Conservation (phyloP, 2,329 filamentous ascomycete species). For the Coniella vitis region DNA sequence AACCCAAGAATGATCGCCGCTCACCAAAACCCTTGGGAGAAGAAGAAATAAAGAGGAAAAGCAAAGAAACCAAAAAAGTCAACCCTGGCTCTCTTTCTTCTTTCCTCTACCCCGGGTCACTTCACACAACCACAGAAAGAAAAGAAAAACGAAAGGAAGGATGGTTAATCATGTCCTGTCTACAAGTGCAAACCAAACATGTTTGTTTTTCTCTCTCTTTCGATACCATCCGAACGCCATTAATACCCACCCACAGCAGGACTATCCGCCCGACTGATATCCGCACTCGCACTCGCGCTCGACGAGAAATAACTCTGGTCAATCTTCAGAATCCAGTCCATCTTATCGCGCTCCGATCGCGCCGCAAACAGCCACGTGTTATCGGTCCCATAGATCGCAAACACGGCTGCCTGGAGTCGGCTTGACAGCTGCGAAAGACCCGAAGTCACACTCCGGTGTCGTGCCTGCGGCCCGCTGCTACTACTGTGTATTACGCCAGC, state of each 20-base stretch:
- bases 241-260: constrained; percentile 19
- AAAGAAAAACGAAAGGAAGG: too few relatives aligned
- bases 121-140: too few relatives aligned
- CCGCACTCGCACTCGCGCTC: constrained; percentile 31
- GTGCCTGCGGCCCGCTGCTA: constrained; percentile 5
- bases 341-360: constrained; percentile 82
- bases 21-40: too few relatives aligned
- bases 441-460: constrained; percentile 22
- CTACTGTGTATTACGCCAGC: not conserved
- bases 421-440: constrained; percentile 50
- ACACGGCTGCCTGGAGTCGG: constrained; percentile 65
- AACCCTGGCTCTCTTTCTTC: too few relatives aligned
- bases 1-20: too few relatives aligned
- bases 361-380: constrained; percentile 95
- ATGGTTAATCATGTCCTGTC: too few relatives aligned
- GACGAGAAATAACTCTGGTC: constrained; percentile 66
- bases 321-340: constrained; percentile 94
- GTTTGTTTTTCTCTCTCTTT: too few relatives aligned
- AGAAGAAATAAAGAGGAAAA: too few relatives aligned
- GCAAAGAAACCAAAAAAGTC: too few relatives aligned
- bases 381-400: constrained; percentile 88
- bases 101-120: too few relatives aligned
- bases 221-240: too few relatives aligned
- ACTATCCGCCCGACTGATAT: constrained; percentile 32
- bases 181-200: too few relatives aligned